phyloP scores from a whole-genome alignment of 345 rosid genomes.

The Gossypium mustelinum region DNA sequence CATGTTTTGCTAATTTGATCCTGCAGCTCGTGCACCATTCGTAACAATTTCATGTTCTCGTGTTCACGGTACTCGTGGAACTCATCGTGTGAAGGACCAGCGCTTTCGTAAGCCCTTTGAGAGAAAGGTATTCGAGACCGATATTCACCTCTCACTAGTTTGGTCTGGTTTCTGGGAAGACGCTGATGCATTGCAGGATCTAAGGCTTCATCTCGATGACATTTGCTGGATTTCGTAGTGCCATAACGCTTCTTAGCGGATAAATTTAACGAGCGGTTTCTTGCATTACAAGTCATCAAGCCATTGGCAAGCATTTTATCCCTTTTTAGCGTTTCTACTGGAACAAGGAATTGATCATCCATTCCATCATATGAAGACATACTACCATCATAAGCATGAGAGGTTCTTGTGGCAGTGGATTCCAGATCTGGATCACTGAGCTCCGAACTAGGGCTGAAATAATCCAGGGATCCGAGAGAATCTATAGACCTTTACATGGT shows the following conservation, averaged over 20 bases:
- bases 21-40: constrained; percentile 51
- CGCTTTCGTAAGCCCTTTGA: constrained; percentile 40
- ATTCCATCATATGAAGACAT: constrained; percentile 61
- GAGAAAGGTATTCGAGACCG: constrained; percentile 32
- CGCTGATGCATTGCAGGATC: constrained; percentile 34
- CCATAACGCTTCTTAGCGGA: constrained; percentile 27
- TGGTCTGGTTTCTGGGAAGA: constrained; percentile 34
- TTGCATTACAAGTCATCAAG: constrained; percentile 21
- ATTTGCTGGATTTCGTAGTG: constrained; percentile 24
- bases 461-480: constrained; percentile 32
- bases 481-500: constrained; percentile 23
- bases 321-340: constrained; percentile 32
- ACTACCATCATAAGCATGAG: constrained; percentile 62
- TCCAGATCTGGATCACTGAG: constrained; percentile 29
- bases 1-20: constrained; percentile 41
- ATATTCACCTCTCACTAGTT: constrained; percentile 37
- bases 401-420: constrained; percentile 43
- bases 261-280: constrained; percentile 30
- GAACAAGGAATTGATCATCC: constrained; percentile 46
- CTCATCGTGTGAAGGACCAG: constrained; percentile 40
- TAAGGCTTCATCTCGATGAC: constrained; percentile 34
- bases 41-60: constrained; percentile 45
- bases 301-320: constrained; percentile 29
- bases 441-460: constrained; percentile 40
- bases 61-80: constrained; percentile 35